These are phyloP conservation scores for Rhizophlyctis rosea DNA, from an alignment of 192 early-diverging fungal species.

Conservation along the genomic window DNA sequence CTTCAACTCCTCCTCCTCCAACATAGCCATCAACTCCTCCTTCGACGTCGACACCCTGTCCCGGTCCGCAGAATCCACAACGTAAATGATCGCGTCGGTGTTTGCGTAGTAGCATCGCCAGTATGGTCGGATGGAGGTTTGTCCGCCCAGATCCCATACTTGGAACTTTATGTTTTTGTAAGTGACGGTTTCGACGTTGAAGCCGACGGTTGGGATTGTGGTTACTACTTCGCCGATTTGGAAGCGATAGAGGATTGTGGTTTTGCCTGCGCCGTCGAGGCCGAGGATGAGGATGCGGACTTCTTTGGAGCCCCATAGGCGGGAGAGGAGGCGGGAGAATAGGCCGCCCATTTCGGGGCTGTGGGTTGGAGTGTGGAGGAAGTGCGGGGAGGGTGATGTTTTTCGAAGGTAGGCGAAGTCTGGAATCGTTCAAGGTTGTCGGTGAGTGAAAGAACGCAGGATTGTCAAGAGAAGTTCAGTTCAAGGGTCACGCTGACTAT, in stretches of 20 bases:
- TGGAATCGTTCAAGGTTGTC: too few relatives aligned
- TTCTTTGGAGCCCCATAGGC: slow-evolving; percentile 91
- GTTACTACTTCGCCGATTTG: slow-evolving; percentile 97
- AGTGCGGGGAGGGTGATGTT: too few relatives aligned
- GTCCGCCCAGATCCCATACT: slow-evolving; percentile 95
- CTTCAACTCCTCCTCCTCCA: slow-evolving; percentile 91
- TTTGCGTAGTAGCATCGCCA: slow-evolving; percentile 99
- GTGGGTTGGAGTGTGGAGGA: neutral
- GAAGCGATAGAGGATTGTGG: slow-evolving; percentile 93
- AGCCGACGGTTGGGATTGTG: slow-evolving; percentile 88
- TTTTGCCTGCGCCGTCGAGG: slow-evolving; percentile 95
- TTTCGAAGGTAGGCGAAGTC: too few relatives aligned
- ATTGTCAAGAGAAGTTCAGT: too few relatives aligned
- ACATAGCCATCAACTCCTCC: slow-evolving; percentile 89
- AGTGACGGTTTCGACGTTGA: slow-evolving; percentile 85
- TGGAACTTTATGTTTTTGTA: slow-evolving; percentile 99
- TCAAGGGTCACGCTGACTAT: too few relatives aligned
- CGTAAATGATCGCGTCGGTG: slow-evolving; percentile 98
- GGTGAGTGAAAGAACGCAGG: too few relatives aligned
- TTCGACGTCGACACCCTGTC: slow-evolving; percentile 83
- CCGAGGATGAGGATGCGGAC: slow-evolving; percentile 96
- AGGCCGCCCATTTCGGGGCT: slow-evolving; percentile 57
- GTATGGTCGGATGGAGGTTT: slow-evolving; percentile 87
- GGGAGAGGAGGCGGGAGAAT: slow-evolving; percentile 69
- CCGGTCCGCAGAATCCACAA: slow-evolving; percentile 89